Percentiles rank a stretch among this genome's conserved stretches.
These are phyloP conservation scores for Xylariaceae sp. DNA, from an alignment of 2,329 filamentous ascomycete species.

Conservation along the genomic window DNA sequence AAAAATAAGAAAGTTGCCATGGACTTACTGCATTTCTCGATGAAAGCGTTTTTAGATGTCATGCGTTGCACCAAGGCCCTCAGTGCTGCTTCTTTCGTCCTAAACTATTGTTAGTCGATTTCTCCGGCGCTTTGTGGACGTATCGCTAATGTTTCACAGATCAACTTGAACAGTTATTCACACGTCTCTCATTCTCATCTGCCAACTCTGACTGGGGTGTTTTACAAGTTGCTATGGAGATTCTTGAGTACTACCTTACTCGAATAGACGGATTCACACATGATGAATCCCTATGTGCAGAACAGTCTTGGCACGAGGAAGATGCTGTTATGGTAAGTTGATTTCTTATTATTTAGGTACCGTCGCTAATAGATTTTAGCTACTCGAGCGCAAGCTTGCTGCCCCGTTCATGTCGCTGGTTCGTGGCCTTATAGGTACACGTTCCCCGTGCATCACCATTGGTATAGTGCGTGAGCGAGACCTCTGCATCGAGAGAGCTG, in stretches of 20 bases:
- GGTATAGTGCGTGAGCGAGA: conserved; percentile 34
- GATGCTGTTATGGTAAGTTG: conserved; percentile 52
- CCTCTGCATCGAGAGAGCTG: conserved; percentile 51
- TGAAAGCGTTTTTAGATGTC: conserved; percentile 57
- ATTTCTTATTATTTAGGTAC: neutral
- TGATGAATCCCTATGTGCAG: conserved; percentile 44
- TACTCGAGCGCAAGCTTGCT: conserved; percentile 57
- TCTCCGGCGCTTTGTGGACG: neutral
- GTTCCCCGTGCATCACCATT: conserved; percentile 31
- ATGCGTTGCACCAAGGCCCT: conserved; percentile 54
- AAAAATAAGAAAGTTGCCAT: conserved; percentile 59
- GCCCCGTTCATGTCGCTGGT: conserved; percentile 55
- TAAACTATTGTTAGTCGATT: conserved; percentile 50
- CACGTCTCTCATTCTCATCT: conserved; percentile 51
- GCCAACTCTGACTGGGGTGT: conserved; percentile 56
- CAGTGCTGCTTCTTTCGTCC: conserved; percentile 53
- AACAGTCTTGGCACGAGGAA: conserved; percentile 48
- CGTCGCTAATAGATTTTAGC: conserved; percentile 33
- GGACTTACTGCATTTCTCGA: conserved; percentile 58
- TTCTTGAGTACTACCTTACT: conserved; percentile 53
- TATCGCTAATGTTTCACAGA: conserved; percentile 35
- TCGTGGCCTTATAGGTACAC: conserved; percentile 44
- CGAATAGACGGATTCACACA: conserved; percentile 50
- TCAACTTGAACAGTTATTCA: conserved; percentile 59
- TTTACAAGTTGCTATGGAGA: conserved; percentile 52